Percentiles rank a stretch among this genome's conserved stretches.
Evolutionary conservation across 176 grass and related monocot species (phyloP).

Genomic region (Elymus sibiricus): DNA sequence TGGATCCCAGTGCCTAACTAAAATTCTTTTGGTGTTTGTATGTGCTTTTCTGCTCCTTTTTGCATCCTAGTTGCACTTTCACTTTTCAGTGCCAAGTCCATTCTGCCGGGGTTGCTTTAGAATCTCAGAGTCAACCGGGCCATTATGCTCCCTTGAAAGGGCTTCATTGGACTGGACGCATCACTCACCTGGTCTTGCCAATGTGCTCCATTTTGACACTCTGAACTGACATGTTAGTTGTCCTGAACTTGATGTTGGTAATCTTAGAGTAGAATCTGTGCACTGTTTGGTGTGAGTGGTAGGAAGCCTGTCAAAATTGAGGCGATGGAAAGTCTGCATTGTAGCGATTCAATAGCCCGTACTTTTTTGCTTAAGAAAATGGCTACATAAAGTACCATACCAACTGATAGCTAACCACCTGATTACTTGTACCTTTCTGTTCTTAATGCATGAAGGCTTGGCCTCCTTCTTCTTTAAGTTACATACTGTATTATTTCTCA

Average conservation of each 20-base stretch:
- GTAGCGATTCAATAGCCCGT: not conserved
- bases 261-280: not conserved
- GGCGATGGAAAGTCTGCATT: not conserved
- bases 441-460: not conserved
- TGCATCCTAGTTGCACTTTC: not conserved
- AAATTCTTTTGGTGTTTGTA: not conserved
- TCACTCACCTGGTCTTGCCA: not conserved
- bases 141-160: not conserved
- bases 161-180: not conserved
- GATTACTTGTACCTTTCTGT: not conserved
- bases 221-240: not conserved
- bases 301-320: constrained; percentile 17
- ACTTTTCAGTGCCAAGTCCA: constrained; percentile 12
- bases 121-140: not conserved
- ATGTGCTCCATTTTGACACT: not conserved
- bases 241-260: not conserved
- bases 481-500: too few relatives aligned
- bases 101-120: not conserved
- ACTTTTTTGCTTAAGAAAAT: not conserved
- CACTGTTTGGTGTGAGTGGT: not conserved
- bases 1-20: not conserved
- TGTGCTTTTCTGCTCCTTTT: constrained; percentile 1
- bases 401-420: not conserved
- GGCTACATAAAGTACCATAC: not conserved
- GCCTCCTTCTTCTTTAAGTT: not conserved